Base-by-base conservation (phyloP, 495 filamentous ascomycete species). In the Neurospora tetrasperma region DNA sequence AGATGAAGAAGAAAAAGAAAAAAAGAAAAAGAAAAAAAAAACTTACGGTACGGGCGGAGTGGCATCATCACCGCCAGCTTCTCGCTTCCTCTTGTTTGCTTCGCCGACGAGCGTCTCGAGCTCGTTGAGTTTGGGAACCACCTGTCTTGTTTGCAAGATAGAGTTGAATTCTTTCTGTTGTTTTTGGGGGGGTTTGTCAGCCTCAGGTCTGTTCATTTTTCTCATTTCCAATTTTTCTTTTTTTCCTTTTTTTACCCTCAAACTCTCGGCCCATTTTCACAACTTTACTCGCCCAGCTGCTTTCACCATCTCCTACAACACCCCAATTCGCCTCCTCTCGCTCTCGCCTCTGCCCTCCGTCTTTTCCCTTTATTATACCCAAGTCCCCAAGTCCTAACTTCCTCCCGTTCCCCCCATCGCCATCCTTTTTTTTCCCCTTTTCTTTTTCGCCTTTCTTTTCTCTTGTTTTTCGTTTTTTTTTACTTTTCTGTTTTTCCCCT, bases 71-170 rank as follows among this genome's bases (percentile, higher is more conserved):
- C 75, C 81, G 31, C 75, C 75, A 31, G 75, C 79, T 70, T 81
- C 87, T 77, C 85, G 88, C 75, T 91, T 83, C 73, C 82, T 82
- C 74, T 82, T 87, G 38, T 85, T 84, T 3, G 93, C 95, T 54
- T 93, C 93, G 27, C 80, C 84, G 41, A 96, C 86, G 66, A 97
- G 83, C 14, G 83, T 82, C 81, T 99, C 95, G 70, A 98, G 84
- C 76, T 91, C 90, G 84, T 99, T 98, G 72, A 99, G 83, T 62
- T 89, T 88, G 73, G 82, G 75, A 4, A 98, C 87, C 1, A 94
- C 94, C 69, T 89, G 83, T 69, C 93, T 83, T 78, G 91, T 88
- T 39, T 83, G 79, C 69, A 97, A 74, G 74, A 98, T 94, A 7
- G 82, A 84, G 41, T 94, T 91, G 81, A 97, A 98, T 78, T 97